Percentiles rank a stretch among this genome's conserved stretches.
These are phyloP conservation scores for Cladosporium cucumerinum DNA, from an alignment of 2,329 filamentous ascomycete genomes.

Conservation along the genomic window DNA sequence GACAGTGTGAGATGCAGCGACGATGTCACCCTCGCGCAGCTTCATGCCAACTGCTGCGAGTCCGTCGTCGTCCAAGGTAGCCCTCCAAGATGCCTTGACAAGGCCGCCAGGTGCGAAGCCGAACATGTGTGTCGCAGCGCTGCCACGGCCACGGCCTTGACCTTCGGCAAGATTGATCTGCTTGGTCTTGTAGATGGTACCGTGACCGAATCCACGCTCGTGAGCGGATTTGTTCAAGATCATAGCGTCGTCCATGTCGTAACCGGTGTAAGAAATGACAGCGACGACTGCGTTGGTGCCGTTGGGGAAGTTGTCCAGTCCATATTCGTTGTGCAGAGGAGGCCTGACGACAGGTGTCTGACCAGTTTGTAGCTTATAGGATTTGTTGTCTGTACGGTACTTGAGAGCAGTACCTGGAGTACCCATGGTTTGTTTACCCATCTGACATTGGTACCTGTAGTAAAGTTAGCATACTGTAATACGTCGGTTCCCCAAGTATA, in stretches of 20 bases:
- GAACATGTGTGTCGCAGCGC: conserved; percentile 76
- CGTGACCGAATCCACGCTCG: conserved; percentile 91
- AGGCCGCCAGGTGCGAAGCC: conserved; percentile 80
- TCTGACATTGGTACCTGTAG: conserved; percentile 65
- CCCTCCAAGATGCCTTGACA: conserved; percentile 66
- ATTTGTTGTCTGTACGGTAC: conserved; percentile 94
- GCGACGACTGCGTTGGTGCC: conserved; percentile 93
- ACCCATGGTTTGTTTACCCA: conserved; percentile 99
- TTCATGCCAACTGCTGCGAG: conserved; percentile 75
- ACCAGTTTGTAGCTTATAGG: conserved; percentile 89
- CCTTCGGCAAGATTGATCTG: conserved; percentile 78
- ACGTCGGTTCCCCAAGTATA: no score
- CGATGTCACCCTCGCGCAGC: conserved; percentile 74
- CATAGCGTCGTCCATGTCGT: conserved; percentile 99
- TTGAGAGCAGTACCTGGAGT: conserved; percentile 81
- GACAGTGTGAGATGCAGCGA: conserved; percentile 88
- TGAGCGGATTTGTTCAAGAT: conserved; percentile 97
- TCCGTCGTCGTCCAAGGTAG: conserved; percentile 80
- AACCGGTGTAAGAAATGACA: conserved; percentile 97
- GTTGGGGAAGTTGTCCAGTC: conserved; percentile 96
- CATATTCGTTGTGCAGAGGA: conserved; percentile 91
- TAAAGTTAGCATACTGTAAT: neutral
- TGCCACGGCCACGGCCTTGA: conserved; percentile 40
- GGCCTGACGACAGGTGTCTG: conserved; percentile 92
- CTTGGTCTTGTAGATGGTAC: conserved; percentile 97